phyloP scores from a whole-genome alignment of 2,329 filamentous ascomycete species.

The Aureobasidium mangrovei region DNA sequence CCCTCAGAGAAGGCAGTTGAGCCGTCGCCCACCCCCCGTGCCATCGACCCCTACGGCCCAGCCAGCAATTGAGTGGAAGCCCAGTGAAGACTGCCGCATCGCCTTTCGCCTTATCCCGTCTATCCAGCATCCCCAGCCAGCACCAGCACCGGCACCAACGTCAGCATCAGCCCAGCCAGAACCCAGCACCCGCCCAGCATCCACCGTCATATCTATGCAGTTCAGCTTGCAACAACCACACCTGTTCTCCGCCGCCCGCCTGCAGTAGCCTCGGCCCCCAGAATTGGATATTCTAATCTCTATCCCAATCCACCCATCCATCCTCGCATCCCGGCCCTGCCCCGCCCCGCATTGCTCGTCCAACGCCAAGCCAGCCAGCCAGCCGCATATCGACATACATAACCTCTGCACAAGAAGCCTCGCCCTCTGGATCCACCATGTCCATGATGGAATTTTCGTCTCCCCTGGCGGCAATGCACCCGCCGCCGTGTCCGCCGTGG shows the following conservation, averaged over 20 bases:
- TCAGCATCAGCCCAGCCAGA: neutral
- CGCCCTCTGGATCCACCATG: neutral
- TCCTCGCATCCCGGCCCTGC: neutral
- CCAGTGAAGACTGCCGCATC: constrained; percentile 7
- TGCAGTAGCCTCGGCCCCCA: neutral
- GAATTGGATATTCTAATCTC: neutral
- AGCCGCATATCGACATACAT: constrained; percentile 14
- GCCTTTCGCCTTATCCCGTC: neutral
- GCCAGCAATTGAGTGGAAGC: neutral
- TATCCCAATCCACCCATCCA: neutral
- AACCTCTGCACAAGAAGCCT: neutral
- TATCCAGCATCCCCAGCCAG: neutral
- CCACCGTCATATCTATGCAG: constrained; percentile 11
- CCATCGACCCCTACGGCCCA: too few species aligned
- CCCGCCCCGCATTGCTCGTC: neutral
- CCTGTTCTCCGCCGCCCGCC: neutral
- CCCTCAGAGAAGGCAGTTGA: constrained; percentile 10
- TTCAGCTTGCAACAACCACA: neutral
- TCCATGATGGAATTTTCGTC: constrained; percentile 80
- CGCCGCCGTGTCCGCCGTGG: constrained; percentile 56
- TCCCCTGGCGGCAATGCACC: constrained; percentile 87
- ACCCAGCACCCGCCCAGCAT: neutral
- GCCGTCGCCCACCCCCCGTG: constrained; percentile 5
- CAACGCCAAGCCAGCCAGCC: neutral
- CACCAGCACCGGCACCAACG: neutral